A percentile compares a stretch with the other conserved stretches of the same genome.
phyloP scores from a whole-genome alignment of 148 eudicot genomes.

The Camellia sinensis region DNA sequence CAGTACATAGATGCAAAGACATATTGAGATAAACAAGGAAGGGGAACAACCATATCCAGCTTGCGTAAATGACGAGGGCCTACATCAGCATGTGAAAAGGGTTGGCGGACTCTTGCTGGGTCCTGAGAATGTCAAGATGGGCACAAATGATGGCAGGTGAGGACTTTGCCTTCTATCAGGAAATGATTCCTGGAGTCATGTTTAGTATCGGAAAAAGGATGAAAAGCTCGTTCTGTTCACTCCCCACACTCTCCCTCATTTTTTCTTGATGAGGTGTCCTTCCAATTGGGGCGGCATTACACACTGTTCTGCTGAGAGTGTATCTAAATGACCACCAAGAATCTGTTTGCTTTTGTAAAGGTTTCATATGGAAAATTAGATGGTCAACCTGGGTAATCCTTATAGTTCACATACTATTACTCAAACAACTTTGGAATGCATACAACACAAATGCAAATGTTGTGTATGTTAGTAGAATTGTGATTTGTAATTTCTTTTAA shows the following conservation, averaged over 20 bases:
- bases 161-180: slow-evolving; percentile 82
- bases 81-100: slow-evolving; percentile 49
- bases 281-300: slow-evolving; percentile 68
- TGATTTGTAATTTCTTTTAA: background rate
- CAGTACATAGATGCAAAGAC: slow-evolving; percentile 47
- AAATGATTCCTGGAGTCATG: slow-evolving; percentile 63
- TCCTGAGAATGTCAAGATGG: slow-evolving; percentile 41
- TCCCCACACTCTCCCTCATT: slow-evolving; percentile 70
- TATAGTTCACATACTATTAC: background rate
- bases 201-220: slow-evolving; percentile 60
- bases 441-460: background rate
- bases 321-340: slow-evolving; percentile 41
- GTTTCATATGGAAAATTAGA: background rate
- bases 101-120: slow-evolving; percentile 54
- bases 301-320: slow-evolving; percentile 52
- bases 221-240: slow-evolving; percentile 50
- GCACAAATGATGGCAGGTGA: slow-evolving; percentile 71
- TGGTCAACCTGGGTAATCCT: background rate
- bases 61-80: slow-evolving; percentile 45
- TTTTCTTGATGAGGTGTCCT: slow-evolving; percentile 74
- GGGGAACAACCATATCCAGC: slow-evolving; percentile 61
- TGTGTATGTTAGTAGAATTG: background rate
- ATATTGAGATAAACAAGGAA: slow-evolving; percentile 37
- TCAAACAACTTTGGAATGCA: background rate
- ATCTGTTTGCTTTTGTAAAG: slow-evolving; percentile 6